Evolutionary conservation across 2,329 filamentous ascomycete species (phyloP), one percentile per base, ranked within the genome.

Genomic region (Colletotrichum sp.): DNA sequence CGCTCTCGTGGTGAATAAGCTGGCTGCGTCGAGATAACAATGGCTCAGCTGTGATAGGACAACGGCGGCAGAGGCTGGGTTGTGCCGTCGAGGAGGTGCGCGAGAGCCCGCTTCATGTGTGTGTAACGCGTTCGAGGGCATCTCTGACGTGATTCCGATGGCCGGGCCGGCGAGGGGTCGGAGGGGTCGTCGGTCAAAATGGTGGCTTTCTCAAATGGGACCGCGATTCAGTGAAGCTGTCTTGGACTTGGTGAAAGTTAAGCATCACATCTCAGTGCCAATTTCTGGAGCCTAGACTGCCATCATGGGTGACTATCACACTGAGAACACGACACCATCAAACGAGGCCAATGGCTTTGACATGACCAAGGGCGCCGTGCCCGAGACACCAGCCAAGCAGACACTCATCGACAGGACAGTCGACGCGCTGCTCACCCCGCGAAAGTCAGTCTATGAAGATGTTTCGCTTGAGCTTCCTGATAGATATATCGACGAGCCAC

Each of bases 401-500:
- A 44, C 59, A 6, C 69, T 57, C 30, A 61, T 69, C 59, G 69
- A 67, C 52, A 62, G 30, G 5, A 52, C 72, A 25, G 32, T 77
- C 39, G 74, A 76, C 25, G 32, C 74, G 11, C 64, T 76, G 6
- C 74, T 76, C 29, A 69, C 74, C 1, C 74, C 74, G 3, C 74
- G 64, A 55, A 73, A 76, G 59, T 76, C 74, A 9, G 27, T 74
- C 4, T 76, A 76, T 19, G 61, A 67, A 30, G 70, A 76, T 13
- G 27, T 65, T 12, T 52, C 72, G 2, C 75, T 83, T 55, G 77
- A 80, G 4, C 77, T 87, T 3, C 80, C 84, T 11, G 81, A 87
- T 39, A 84, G 85, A 7, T 83, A 83, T 61, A 86, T 90, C 39
- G 89, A 90, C 71, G 83, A 89, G 76, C 85, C 88, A 2, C 84